These are phyloP conservation scores for barley (Hordeum vulgare) DNA, from an alignment of 176 grass and related monocot genomes.

Conservation along the genomic window DNA sequence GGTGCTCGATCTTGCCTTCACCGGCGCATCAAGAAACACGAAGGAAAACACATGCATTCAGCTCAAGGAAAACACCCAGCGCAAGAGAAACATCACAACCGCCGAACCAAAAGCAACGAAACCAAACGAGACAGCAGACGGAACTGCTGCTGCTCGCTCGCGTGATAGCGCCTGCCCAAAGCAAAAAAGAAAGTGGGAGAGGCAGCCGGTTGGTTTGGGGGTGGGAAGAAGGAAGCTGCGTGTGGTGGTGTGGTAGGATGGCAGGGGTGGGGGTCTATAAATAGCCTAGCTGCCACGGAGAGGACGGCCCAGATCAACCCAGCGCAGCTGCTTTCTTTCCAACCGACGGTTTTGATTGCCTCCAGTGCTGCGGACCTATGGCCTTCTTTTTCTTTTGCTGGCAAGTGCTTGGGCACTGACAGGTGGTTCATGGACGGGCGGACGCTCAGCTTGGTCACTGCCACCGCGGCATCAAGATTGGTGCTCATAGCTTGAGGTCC, in stretches of 20 bases:
- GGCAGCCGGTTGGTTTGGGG: too few relatives aligned
- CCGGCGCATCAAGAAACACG: background rate
- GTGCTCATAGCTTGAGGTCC: too few relatives aligned
- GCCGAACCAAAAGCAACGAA: background rate
- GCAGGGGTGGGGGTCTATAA: background rate
- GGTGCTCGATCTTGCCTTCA: background rate
- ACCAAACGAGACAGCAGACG: background rate
- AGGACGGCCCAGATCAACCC: background rate
- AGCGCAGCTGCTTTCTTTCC: background rate
- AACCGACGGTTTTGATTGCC: background rate
- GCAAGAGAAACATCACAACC: background rate
- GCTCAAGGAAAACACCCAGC: background rate
- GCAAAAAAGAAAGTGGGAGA: background rate
- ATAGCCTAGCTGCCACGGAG: background rate
- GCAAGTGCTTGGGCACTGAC: too few relatives aligned
- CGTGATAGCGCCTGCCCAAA: background rate
- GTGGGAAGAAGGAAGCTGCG: background rate
- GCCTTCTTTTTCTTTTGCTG: background rate
- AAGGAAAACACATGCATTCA: background rate
- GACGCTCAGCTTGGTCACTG: too few relatives aligned
- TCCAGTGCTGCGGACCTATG: background rate
- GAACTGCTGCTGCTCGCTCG: background rate
- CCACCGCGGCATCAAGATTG: too few relatives aligned
- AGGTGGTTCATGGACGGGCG: too few relatives aligned
- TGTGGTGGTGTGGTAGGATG: background rate